A percentile compares a stretch with the other conserved stretches of the same genome.
Evolutionary conservation across 2,329 filamentous ascomycete species (phyloP).

Genomic region (Hymenoscyphus repandus): DNA sequence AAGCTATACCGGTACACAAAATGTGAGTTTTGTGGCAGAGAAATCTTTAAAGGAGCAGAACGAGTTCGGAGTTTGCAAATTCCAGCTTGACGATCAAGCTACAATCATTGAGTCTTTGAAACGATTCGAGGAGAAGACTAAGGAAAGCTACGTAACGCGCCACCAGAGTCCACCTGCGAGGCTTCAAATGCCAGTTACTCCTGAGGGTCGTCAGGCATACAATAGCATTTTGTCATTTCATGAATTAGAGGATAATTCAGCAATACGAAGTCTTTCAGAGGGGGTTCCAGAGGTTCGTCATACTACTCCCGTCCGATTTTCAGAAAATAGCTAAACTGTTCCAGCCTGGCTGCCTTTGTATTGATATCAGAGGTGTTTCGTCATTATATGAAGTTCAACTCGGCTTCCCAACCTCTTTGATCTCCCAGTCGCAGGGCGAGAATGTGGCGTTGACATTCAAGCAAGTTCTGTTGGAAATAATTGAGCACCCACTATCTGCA

Average conservation of each 20-base stretch:
- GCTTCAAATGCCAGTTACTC: not conserved
- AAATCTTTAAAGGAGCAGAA: constrained; percentile 29
- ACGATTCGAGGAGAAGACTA: not conserved
- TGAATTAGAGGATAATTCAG: not conserved
- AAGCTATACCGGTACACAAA: not conserved
- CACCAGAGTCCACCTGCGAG: not conserved
- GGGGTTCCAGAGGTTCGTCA: no score
- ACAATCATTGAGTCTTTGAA: not conserved
- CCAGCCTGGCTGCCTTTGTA: no score
- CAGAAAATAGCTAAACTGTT: no score
- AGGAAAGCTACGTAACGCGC: not conserved
- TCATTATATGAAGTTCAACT: constrained; percentile 30
- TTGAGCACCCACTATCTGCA: not conserved
- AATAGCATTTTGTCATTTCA: not conserved
- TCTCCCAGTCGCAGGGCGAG: not conserved
- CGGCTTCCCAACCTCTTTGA: constrained; percentile 25
- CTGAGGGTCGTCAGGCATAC: not conserved
- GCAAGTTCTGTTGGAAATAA: not conserved
- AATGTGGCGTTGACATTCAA: constrained; percentile 1
- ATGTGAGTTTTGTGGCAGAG: not conserved
- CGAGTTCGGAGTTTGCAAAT: not conserved
- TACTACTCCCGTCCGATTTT: no score
- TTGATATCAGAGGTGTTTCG: no score
- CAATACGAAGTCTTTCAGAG: not conserved
- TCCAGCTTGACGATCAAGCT: not conserved